Conservation (phyloP, 2,329 filamentous ascomycete species). For the Exophiala calicioides region DNA sequence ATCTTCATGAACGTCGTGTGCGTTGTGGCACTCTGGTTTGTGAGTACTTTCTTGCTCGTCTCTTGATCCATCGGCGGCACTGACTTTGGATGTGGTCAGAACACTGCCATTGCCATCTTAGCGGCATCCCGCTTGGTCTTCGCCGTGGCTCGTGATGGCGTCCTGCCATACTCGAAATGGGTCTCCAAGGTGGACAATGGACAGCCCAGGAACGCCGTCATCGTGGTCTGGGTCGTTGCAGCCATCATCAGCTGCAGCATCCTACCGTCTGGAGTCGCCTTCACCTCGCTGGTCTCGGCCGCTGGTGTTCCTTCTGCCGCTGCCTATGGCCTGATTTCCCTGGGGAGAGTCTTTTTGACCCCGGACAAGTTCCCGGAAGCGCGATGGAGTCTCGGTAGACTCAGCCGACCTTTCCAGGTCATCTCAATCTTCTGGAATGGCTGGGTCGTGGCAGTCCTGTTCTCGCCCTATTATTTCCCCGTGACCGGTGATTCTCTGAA, state of each 20-base stretch:
- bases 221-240: slow-evolving; percentile 58
- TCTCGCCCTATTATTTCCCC: slow-evolving; percentile 32
- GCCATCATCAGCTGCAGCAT: slow-evolving; percentile 61
- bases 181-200: slow-evolving; percentile 58
- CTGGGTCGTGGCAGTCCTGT: slow-evolving; percentile 36
- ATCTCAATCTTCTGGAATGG: slow-evolving; percentile 45
- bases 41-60: slow-evolving; percentile 36
- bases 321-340: slow-evolving; percentile 36
- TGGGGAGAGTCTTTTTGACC: slow-evolving; percentile 41
- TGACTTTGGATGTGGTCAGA: slow-evolving; percentile 37
- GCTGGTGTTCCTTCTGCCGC: slow-evolving; percentile 49
- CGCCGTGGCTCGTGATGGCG: slow-evolving; percentile 61
- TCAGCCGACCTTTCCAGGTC: slow-evolving; percentile 44
- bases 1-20: slow-evolving; percentile 64
- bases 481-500: slow-evolving; percentile 38
- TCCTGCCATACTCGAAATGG: slow-evolving; percentile 50
- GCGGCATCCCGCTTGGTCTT: slow-evolving; percentile 64
- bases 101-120: slow-evolving; percentile 61
- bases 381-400: slow-evolving; percentile 41
- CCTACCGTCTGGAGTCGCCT: slow-evolving; percentile 56
- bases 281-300: slow-evolving; percentile 57
- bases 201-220: slow-evolving; percentile 61
- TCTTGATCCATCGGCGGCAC: neutral
- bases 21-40: slow-evolving; percentile 54
- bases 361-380: slow-evolving; percentile 43